These are phyloP conservation scores for Xylaria sp. DNA, from an alignment of 2,329 filamentous ascomycete genomes.

Conservation along the genomic window DNA sequence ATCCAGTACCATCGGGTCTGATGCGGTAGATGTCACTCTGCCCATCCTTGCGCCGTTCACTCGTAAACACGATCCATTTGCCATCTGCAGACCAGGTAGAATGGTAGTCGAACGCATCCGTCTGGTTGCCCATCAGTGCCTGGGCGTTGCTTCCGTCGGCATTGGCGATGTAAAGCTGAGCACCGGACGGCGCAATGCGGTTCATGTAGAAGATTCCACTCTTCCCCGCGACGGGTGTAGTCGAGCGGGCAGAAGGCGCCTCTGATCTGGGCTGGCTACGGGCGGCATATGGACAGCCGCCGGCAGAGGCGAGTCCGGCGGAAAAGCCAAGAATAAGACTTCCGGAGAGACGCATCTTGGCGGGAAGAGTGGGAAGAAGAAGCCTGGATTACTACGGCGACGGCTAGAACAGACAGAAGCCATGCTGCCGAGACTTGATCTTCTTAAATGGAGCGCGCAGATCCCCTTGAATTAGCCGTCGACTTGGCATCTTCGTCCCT, in stretches of 20 bases:
- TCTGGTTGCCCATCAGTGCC: neutral
- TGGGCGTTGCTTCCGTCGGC: constrained; percentile 1
- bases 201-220: constrained; percentile 1
- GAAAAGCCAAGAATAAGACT: neutral
- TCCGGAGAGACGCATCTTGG: neutral
- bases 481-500: neutral
- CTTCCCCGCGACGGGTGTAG: neutral
- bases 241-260: neutral
- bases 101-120: neutral
- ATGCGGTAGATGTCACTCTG: neutral
- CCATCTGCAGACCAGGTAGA: neutral
- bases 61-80: neutral
- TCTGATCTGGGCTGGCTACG: neutral
- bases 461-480: neutral
- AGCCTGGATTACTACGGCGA: neutral
- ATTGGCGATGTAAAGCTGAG: neutral
- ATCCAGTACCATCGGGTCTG: neutral
- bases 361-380: neutral
- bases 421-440: neutral
- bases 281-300: neutral
- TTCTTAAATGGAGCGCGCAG: neutral
- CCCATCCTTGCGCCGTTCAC: neutral
- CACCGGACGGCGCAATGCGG: neutral
- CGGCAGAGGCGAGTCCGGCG: neutral
- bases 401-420: neutral